phyloP scores from a whole-genome alignment of 2,329 filamentous ascomycete genomes.

The Fusarium dlaminii region DNA sequence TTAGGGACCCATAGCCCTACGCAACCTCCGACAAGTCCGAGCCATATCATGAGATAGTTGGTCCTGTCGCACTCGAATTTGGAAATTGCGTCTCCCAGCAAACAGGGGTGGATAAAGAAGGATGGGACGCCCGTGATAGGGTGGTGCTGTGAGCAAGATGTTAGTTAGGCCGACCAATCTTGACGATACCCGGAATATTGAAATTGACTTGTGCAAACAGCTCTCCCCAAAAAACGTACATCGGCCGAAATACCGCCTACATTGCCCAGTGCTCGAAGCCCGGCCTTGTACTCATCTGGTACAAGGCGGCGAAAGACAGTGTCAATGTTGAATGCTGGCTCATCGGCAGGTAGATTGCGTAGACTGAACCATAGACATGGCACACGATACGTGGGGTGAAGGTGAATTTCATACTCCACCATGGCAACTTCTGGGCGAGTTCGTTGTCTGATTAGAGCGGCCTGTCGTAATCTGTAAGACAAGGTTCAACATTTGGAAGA shows the following conservation, averaged over 20 bases:
- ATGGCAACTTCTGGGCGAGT: slow-evolving; percentile 51
- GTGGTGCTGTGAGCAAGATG: slow-evolving; percentile 71
- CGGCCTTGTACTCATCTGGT: slow-evolving; percentile 69
- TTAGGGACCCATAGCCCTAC: slow-evolving; percentile 82
- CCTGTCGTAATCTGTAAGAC: slow-evolving; percentile 48
- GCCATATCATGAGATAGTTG: slow-evolving; percentile 86
- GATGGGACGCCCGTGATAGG: slow-evolving; percentile 79
- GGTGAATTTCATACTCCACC: slow-evolving; percentile 77
- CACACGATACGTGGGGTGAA: slow-evolving; percentile 78
- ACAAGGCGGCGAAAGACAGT: slow-evolving; percentile 77
- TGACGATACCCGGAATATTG: slow-evolving; percentile 42
- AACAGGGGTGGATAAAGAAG: slow-evolving; percentile 94
- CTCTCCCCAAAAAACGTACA: slow-evolving; percentile 62
- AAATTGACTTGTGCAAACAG: slow-evolving; percentile 46
- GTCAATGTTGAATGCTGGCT: slow-evolving; percentile 70
- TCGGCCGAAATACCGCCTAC: slow-evolving; percentile 81
- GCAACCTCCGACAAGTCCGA: slow-evolving; percentile 84
- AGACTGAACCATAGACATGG: slow-evolving; percentile 82
- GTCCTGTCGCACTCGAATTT: slow-evolving; percentile 68
- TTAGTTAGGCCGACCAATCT: slow-evolving; percentile 52
- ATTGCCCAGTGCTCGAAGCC: slow-evolving; percentile 68
- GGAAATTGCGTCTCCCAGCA: slow-evolving; percentile 82
- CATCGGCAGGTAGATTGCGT: slow-evolving; percentile 64
- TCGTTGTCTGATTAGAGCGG: slow-evolving; percentile 49
- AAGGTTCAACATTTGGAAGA: background rate